These are phyloP conservation scores for Endoconidiophora laricicola DNA, from an alignment of 2,329 filamentous ascomycete genomes.

Conservation along the genomic window DNA sequence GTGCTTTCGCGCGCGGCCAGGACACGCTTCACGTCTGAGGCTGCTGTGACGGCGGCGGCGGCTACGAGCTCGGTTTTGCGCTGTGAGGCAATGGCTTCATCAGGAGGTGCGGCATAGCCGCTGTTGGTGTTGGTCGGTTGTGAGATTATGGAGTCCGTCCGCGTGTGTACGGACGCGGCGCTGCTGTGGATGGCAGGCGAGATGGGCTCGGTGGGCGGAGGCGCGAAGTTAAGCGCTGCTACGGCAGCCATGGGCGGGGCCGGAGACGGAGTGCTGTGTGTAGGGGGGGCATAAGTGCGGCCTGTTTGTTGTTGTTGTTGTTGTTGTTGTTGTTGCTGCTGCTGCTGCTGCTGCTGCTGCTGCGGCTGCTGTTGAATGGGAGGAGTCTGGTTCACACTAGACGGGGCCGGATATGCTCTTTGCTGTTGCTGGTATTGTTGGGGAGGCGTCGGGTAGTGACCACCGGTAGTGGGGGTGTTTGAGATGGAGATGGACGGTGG, in stretches of 20 bases:
- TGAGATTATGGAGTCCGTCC: conserved; percentile 15
- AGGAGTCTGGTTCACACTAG: background rate
- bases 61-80: background rate
- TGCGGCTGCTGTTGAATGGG: background rate
- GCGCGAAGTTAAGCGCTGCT: background rate
- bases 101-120: conserved; percentile 17
- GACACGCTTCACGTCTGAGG: conserved; percentile 15
- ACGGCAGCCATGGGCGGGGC: conserved; percentile 8
- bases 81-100: background rate
- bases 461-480: background rate
- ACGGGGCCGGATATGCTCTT: background rate
- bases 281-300: conserved; percentile 13
- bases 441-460: conserved; percentile 1
- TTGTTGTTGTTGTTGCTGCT: too few relatives aligned
- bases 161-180: background rate
- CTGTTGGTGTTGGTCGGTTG: background rate
- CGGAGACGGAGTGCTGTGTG: conserved; percentile 16
- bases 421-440: background rate
- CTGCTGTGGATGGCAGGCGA: background rate
- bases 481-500: conserved; percentile 17
- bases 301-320: background rate
- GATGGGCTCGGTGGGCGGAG: background rate
- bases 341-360: background rate
- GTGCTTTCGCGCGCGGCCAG: background rate
- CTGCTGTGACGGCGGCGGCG: conserved; percentile 15